Conservation (phyloP, 2,329 filamentous ascomycete species). For the Neonectria hederae region DNA sequence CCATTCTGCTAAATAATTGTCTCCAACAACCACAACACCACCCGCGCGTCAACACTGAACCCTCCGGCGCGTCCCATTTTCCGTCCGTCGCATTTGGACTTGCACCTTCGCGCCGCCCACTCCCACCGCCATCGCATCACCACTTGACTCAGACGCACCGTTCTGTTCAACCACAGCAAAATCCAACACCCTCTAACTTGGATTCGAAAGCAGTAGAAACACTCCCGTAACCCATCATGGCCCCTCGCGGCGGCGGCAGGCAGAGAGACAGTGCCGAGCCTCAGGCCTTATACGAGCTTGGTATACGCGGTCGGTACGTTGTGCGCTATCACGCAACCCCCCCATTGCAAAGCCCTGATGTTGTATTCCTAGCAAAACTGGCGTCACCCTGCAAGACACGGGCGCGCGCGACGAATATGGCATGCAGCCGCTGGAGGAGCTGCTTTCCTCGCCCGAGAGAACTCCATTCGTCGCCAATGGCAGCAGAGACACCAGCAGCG, state of each 20-base stretch:
- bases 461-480: slow-evolving; percentile 42
- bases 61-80: slow-evolving; percentile 31
- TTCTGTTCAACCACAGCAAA: neutral
- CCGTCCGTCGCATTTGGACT: slow-evolving; percentile 22
- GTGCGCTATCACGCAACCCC: neutral
- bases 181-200: neutral
- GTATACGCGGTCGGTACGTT: slow-evolving; percentile 52
- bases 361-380: slow-evolving; percentile 77
- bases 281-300: slow-evolving; percentile 48
- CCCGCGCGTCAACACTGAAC: slow-evolving; percentile 32
- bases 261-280: slow-evolving; percentile 45
- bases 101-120: slow-evolving; percentile 4
- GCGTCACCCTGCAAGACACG: slow-evolving; percentile 79
- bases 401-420: slow-evolving; percentile 90
- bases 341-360: slow-evolving; percentile 15
- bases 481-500: slow-evolving; percentile 29
- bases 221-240: slow-evolving; percentile 38
- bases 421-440: slow-evolving; percentile 84
- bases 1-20: slow-evolving; percentile 16
- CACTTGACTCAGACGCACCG: neutral
- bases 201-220: neutral
- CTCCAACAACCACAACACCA: slow-evolving; percentile 29
- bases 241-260: slow-evolving; percentile 42
- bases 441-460: slow-evolving; percentile 89
- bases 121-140: slow-evolving; percentile 5